Evolutionary conservation across 2,329 filamentous ascomycete species (phyloP), one percentile per base, ranked within the genome.

Genomic region (Alternaria hordeiaustralica): DNA sequence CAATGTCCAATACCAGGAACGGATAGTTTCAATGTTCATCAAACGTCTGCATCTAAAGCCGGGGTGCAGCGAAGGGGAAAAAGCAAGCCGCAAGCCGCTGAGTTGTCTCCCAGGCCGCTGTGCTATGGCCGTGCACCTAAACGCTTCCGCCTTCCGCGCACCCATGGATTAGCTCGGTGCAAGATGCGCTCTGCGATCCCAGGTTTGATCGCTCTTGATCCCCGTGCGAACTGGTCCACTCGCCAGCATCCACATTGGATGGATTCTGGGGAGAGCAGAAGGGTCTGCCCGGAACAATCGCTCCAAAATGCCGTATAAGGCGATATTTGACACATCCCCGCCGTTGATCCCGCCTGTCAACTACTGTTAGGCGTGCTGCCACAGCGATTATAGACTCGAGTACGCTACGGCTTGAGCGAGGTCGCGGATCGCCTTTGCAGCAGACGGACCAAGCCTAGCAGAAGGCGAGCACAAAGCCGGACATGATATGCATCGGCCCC

Each of bases 91-190:
- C 60, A 71, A 68, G 70, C 65, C 65, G 68, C 60, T 65, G 56
- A 57, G 58, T 63, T 71, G 67, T 67, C 72, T 64, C 51, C 63
- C 58, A 61, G 61, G 65, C 65, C 65, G 61, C 55, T 36, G 47
- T 65, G 71, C 55, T 36, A 56, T 65, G 71, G 65, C 74, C 74
- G 75, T 75, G 74, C 75, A 60, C 71, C 21, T 66, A 65, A 69
- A 72, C 73, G 68, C 68, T 78, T 77, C 76, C 75, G 77, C 68
- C 69, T 76, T 75, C 74, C 74, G 75, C 67, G 63, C 68, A 68
- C 64, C 61, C 59, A 61, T 61, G 68, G 63, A 64, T 65, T 58
- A 68, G 66, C 65, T 70, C 67, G 60, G 60, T 58, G 68, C 69
- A 69, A 58, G 67, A 66, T 60, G 60, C 70, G 65, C 64, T 64